phyloP scores from a whole-genome alignment of 306 rosid species.

The Hippophae rhamnoides region DNA sequence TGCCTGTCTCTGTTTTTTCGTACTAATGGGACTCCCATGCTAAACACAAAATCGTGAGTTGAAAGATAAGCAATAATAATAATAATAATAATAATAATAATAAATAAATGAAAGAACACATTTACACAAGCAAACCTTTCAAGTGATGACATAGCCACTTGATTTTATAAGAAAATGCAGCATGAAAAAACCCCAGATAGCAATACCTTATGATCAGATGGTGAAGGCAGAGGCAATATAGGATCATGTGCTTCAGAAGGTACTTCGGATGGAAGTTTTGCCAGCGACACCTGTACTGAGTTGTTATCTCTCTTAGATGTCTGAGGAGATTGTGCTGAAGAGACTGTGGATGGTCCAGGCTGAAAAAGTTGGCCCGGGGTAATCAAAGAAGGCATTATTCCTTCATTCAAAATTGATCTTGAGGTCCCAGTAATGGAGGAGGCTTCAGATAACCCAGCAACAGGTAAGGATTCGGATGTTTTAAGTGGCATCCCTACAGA shows the following conservation, averaged over 20 bases:
- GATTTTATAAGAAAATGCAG: no score
- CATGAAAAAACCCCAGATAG: neutral
- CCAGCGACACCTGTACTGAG: neutral
- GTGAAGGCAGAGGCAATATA: conserved; percentile 20
- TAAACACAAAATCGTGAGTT: no score
- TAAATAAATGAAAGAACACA: no score
- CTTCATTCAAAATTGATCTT: conserved; percentile 19
- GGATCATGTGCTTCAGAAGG: conserved; percentile 13
- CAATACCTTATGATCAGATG: conserved; percentile 20
- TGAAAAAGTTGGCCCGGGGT: conserved; percentile 28
- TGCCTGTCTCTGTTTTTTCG: no score
- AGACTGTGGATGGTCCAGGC: conserved; percentile 8
- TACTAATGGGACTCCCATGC: no score
- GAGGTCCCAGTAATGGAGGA: conserved; percentile 3
- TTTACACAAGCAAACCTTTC: neutral
- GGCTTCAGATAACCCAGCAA: no score
- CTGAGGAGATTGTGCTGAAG: conserved; percentile 10
- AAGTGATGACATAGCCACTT: no score
- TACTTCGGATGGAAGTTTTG: neutral
- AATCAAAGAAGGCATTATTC: conserved; percentile 13
- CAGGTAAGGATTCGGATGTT: conserved; percentile 9
- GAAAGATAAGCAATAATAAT: no score
- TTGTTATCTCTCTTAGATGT: conserved; percentile 13
- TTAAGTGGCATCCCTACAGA: conserved; percentile 1
- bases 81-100: no score